Evolutionary conservation across 495 filamentous ascomycete genomes (phyloP).

Genomic region (Trichoderma erinaceum): DNA sequence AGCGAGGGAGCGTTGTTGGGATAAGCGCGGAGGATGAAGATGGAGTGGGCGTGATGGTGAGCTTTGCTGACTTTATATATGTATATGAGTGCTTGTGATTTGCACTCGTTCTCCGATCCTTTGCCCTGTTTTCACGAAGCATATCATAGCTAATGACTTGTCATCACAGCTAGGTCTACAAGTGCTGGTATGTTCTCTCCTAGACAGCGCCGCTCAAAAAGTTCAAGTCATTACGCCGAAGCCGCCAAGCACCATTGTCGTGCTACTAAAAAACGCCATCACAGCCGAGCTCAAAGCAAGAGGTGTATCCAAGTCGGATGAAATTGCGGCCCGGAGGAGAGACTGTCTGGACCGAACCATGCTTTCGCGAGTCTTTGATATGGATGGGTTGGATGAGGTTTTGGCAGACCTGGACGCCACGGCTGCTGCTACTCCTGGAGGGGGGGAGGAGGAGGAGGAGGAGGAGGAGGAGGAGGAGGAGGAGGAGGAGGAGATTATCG

Average conservation of each 20-base stretch:
- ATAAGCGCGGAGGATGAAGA: slow-evolving; percentile 41
- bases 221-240: slow-evolving; percentile 35
- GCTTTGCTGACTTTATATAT: slow-evolving; percentile 18
- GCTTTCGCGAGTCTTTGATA: slow-evolving; percentile 54
- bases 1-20: slow-evolving; percentile 43
- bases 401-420: slow-evolving; percentile 37
- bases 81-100: not conserved
- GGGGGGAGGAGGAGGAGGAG: not conserved
- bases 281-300: slow-evolving; percentile 22
- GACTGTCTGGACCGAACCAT: slow-evolving; percentile 43
- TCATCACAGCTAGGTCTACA: slow-evolving; percentile 32
- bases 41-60: slow-evolving; percentile 31
- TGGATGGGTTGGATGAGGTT: slow-evolving; percentile 52
- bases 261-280: slow-evolving; percentile 30
- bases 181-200: slow-evolving; percentile 27
- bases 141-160: not conserved
- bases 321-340: slow-evolving; percentile 20
- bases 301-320: slow-evolving; percentile 18
- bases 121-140: not conserved
- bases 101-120: not conserved
- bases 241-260: slow-evolving; percentile 27
- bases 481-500: not conserved
- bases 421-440: not conserved
- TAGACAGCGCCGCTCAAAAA: slow-evolving; percentile 12
- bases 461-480: not conserved